Base-by-base conservation (phyloP, 1,139 yeast genomes). In the Nakaseomyces nivariensis region DNA sequence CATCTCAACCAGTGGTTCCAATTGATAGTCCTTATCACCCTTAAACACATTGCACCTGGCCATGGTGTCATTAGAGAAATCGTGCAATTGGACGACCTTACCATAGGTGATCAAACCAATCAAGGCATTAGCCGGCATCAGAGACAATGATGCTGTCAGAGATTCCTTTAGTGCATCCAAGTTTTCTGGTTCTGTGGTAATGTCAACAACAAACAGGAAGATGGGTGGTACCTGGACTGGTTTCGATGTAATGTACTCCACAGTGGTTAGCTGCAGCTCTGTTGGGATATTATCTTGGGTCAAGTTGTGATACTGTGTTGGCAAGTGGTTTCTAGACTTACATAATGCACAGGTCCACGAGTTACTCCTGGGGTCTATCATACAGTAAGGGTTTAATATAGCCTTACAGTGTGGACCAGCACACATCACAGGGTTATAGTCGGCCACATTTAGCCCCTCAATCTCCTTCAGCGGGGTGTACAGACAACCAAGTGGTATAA, bases 141-240 rank as follows among this genome's bases (percentile, higher is more conserved):
- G 72, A 50, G 88, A 78, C 59, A 94, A 76, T 11, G 95, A 81
- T 52, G 88, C 82, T 51, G 89, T 80, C 61, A 92, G 76, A 33
- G 95, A 79, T 59, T 89, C 96, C 67, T 88, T 88, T 67, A 92
- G 76, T 9, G 97, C 92, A 66, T 83, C 81, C 64, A 92, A 75
- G 67, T 89, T 92, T 62, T 92, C 98, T 51, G 82, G 88, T 63
- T 94, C 97, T 68, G 94, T 96, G 66, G 98, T 92, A 56, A 90
- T 74, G 68, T 92, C 99, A 58, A 92, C 82, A 36, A 89, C 94
- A 66, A 88, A 88, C 57, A 89, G 72, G 67, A 90, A 92, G 54
- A 90, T 80, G n/a, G 98, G 98, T 13, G 97, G 96, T 52, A 81
- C 79, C 60, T 81, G 87, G 24, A 85, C 94, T 3, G 97, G 96